Conservation (phyloP, 2,329 filamentous ascomycete genomes). For the Cercospora citrullina region DNA sequence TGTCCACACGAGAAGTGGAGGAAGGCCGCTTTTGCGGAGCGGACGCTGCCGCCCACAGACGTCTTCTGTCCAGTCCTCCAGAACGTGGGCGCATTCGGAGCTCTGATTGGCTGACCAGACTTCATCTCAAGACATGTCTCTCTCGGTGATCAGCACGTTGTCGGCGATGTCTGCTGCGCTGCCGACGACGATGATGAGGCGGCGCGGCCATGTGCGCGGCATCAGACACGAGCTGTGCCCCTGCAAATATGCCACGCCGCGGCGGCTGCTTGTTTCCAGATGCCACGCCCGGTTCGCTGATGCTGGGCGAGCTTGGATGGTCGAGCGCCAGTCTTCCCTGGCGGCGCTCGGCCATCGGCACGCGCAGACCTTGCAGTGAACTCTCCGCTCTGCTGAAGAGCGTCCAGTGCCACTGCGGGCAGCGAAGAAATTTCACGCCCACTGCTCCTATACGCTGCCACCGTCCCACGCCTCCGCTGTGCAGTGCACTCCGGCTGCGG, state of each 20-base stretch:
- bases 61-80: not conserved
- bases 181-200: not conserved
- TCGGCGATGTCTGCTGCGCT: not conserved
- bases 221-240: not conserved
- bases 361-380: not conserved
- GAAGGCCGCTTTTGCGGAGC: not conserved
- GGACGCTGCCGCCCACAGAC: not conserved
- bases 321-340: not conserved
- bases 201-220: not conserved
- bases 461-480: not conserved
- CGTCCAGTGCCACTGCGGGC: not conserved
- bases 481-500: not conserved
- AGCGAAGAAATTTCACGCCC: not conserved
- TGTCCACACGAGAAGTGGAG: not conserved
- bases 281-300: not conserved
- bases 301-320: not conserved
- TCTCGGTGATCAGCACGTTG: not conserved
- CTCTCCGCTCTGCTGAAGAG: not conserved
- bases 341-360: not conserved
- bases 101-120: not conserved
- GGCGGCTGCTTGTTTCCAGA: not conserved
- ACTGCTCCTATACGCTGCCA: not conserved
- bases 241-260: not conserved
- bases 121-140: not conserved
- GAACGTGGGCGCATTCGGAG: not conserved